Evolutionary conservation across 2,329 filamentous ascomycete species (phyloP), one percentile per base, ranked within the genome.

Genomic region (Podosphaera fusca): DNA sequence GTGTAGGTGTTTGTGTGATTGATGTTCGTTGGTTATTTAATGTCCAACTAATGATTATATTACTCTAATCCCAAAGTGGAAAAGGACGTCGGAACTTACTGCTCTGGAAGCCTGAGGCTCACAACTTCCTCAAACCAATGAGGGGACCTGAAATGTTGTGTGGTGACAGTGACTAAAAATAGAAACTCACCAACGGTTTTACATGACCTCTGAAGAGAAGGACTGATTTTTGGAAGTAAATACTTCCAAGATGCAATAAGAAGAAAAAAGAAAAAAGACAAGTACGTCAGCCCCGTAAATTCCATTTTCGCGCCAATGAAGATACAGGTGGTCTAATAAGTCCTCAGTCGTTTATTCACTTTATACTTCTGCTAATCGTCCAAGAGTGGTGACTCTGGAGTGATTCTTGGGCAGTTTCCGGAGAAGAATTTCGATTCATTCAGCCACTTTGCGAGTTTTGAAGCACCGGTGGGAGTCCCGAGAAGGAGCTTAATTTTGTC

Each of bases 401-500:
- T 36, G 7, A 29, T 45, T 34, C 38, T 14, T 8, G 53, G 53
- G 34, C 38, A 55, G 31, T 45, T 55, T 55, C 34, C 31, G 21
- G 53, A 31, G 30, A 46, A 55, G 38, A 55, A 55, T 34, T 55
- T 45, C 34, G 53, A 40, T 45, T 55, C 42, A 8, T 55, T 36
- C 7, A 55, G 35, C 38, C 53, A 55, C 34, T 55, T 38, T 55
- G 29, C 38, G 31, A 55, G 53, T 46, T 55, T 55, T 33, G 53
- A 45, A 7, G 38, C 38, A 33, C 53, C 53, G 14, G n/a, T 55
- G 53, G 33, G 21, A 10, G 53, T 46, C 38, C 9, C 38, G 4
- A 55, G 53, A 34, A 55, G 30, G 30, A 46, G 46, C 34, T 30
- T 55, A 8, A 33, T 14, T 55, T 55, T 33, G n/a, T 30, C n/a